Conservation (phyloP, 495 filamentous ascomycete genomes). For the Chlorociboria aeruginascens region DNA sequence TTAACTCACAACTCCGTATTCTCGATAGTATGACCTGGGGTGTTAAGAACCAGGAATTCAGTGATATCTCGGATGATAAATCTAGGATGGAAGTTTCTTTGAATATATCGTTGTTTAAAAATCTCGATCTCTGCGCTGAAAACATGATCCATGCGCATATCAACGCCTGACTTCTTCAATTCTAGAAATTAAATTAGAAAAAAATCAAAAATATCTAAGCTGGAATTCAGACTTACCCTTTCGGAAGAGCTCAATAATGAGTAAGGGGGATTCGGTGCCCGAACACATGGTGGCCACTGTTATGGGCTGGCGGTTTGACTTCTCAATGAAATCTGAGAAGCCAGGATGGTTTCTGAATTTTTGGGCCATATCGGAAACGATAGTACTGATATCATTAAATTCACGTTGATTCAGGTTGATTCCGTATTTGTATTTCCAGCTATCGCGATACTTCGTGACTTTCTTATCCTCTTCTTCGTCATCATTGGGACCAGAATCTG, state of each 20-base stretch:
- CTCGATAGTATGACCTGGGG: no score
- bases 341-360: background rate
- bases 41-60: slow-evolving; percentile 32
- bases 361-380: background rate
- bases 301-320: slow-evolving; percentile 23
- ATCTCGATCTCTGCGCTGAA: slow-evolving; percentile 74
- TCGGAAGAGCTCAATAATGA: slow-evolving; percentile 39
- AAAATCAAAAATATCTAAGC: background rate
- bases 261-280: slow-evolving; percentile 68
- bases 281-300: slow-evolving; percentile 70
- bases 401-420: no score
- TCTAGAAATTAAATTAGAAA: slow-evolving; percentile 19
- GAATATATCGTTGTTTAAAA: slow-evolving; percentile 72
- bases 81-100: slow-evolving; percentile 53
- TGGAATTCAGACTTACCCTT: slow-evolving; percentile 8
- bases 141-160: slow-evolving; percentile 38
- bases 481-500: no score
- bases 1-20: background rate
- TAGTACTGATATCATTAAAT: background rate
- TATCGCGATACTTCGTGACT: no score
- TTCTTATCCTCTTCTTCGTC: no score
- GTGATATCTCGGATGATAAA: slow-evolving; percentile 59
- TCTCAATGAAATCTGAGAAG: background rate
- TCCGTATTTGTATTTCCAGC: no score
- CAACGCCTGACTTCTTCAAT: slow-evolving; percentile 10